A percentile compares a stretch with the other conserved stretches of the same genome.
Conservation (phyloP, 768 basidiomycete genomes). For the Artomyces pyxidatus region DNA sequence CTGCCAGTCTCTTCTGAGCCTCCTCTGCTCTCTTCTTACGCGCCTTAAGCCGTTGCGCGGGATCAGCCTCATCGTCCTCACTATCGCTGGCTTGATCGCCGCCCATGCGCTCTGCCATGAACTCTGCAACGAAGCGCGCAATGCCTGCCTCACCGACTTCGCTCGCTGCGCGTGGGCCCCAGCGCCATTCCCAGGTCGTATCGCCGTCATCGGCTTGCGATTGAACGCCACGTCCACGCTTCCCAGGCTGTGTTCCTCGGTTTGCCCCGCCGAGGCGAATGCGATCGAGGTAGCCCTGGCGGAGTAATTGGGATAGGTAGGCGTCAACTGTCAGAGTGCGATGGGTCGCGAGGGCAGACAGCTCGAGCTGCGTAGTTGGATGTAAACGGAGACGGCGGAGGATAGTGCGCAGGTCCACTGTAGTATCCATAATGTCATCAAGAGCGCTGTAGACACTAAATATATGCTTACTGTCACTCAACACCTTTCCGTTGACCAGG, state of each 20-base stretch:
- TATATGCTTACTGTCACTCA: conserved; percentile 82
- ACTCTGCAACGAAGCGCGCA: conserved; percentile 69
- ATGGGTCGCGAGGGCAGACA: conserved; percentile 42
- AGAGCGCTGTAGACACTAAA: no score
- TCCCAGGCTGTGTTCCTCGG: conserved; percentile 29
- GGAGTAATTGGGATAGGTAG: conserved; percentile 54
- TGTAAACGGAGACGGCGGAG: conserved; percentile 65
- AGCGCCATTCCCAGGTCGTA: conserved; percentile 65
- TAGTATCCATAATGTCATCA: not conserved
- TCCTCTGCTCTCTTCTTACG: conserved; percentile 18
- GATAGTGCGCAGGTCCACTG: conserved; percentile 66
- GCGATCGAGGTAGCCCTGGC: conserved; percentile 76
- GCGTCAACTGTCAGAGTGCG: conserved; percentile 50
- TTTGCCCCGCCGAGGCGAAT: conserved; percentile 40
- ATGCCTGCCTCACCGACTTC: conserved; percentile 79
- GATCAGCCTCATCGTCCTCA: conserved; percentile 12
- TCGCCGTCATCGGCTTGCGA: conserved; percentile 30
- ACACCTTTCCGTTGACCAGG: conserved; percentile 67
- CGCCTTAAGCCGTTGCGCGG: conserved; percentile 11
- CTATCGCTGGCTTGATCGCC: not conserved
- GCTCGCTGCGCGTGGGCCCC: conserved; percentile 73
- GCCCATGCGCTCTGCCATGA: conserved; percentile 47
- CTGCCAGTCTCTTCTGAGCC: conserved; percentile 31
- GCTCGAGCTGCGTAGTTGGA: conserved; percentile 38
- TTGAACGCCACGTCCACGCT: conserved; percentile 45